phyloP scores from a whole-genome alignment of 1,284 basidiomycete species.

The Malassezia yamatoensis region DNA sequence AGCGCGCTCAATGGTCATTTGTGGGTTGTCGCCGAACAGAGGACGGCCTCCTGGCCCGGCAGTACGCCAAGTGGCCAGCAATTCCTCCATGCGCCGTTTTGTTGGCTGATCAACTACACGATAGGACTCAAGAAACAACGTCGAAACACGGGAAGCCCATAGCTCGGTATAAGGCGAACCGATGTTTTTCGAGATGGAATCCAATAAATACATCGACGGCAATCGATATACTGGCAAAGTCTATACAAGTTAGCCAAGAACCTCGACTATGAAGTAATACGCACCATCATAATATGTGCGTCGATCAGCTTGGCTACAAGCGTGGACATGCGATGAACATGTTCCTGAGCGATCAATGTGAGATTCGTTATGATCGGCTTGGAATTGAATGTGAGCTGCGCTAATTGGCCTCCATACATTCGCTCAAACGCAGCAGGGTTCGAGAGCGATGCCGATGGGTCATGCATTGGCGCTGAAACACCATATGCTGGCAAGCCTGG shows the following conservation, averaged over 20 bases:
- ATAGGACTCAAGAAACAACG: conserved; percentile 44
- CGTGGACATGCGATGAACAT: conserved; percentile 62
- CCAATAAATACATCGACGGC: conserved; percentile 85
- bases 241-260: conserved; percentile 4
- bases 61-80: conserved; percentile 42
- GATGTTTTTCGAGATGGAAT: conserved; percentile 61
- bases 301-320: conserved; percentile 81
- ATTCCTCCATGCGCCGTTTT: conserved; percentile 42
- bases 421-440: conserved; percentile 61
- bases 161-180: conserved; percentile 40
- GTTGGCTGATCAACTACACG: conserved; percentile 41
- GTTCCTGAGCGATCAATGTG: conserved; percentile 86
- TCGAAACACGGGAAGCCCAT: conserved; percentile 34
- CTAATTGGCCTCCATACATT: conserved; percentile 58
- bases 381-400: conserved; percentile 84
- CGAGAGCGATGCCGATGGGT: conserved; percentile 8
- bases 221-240: conserved; percentile 69
- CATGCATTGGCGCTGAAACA: conserved; percentile 6
- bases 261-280: conserved; percentile 29
- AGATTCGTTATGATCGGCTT: conserved; percentile 87
- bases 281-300: conserved; percentile 62
- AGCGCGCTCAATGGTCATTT: conserved; percentile 36
- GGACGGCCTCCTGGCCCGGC: conserved; percentile 27
- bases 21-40: conserved; percentile 37
- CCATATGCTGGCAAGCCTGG: neutral